Evolutionary conservation across 163 green algal genomes (phyloP), one percentile per base, ranked within the genome.

Genomic region (Prototheca stagnorum): DNA sequence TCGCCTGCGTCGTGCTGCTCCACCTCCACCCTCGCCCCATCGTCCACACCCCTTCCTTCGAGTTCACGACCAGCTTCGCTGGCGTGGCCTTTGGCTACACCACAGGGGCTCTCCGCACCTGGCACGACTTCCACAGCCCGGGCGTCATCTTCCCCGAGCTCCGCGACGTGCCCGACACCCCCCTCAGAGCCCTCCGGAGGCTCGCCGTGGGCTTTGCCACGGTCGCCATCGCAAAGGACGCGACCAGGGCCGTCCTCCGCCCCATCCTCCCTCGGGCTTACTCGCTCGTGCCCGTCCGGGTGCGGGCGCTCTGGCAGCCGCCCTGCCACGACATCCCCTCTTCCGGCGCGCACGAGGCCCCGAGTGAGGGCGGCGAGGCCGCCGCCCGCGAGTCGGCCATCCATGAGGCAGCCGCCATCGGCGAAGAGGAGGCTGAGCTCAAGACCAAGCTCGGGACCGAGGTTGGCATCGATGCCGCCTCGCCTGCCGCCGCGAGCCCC

Each of bases 241-340:
- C 39, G 0, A 58, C 47, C 4, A 54, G 47, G 14, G 20, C 35
- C 15, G n/a, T 61, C 2, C 15, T 57, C 11, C 17, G 52, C 2
- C 35, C 11, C 2, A 5, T 54, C 5, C 49, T 75, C 20, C 62
- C 65, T 12, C 21, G 49, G 1, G 20, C 65, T 12, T 75, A 75
- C 39, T 15, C 34, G n/a, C 35, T 56, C 25, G 57, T 75, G 9
- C 65, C 65, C 19, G 15, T 65, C 9, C 5, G 25, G 12, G 16
- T 73, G 21, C 58, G 66, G 27, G 39, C 33, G 21, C 37, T 66
- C 11, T 74, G 64, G 66, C 66, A 72, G 50, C 66, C 66, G 0
- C 66, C 66, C 9, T 25, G 73, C 14, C 56, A 70, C 39, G 62
- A 60, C 27, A 26, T 61, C 4, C 36, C 20, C 20, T 27, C 15